Base-by-base conservation (phyloP, 331 rosid species). In the Malus hybrid region DNA sequence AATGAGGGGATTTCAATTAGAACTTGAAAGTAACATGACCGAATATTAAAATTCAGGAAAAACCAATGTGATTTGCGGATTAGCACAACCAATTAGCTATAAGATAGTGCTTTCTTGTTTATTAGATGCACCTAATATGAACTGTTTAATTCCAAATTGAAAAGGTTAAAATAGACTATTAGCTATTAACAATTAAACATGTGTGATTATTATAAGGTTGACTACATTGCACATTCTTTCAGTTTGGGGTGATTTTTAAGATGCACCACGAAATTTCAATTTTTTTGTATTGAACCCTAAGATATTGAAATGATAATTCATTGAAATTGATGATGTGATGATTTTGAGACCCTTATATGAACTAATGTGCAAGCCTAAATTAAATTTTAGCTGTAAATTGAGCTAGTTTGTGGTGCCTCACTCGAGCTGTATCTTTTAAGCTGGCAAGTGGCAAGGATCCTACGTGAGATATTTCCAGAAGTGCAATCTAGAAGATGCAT, bases 401-500 rank as follows among this genome's bases (percentile, higher is more conserved):
- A 52, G 20, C 20, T 52, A 16, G 62, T 20, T 56, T 22, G 52
- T 50, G 46, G 46, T 42, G 46, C 46, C 66, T 11, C 62, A 56
- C 64, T 10, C 7, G 5, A 63, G 19, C 34, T 10, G 10, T 36
- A 5, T 11, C 29, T 6, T 66, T 34, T 20, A n/a, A 66, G 50
- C 29, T 29, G 34, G n/a, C 70, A 66, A 36, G 52, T 36, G 52
- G 53, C 28, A 11, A 39, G 4, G 74, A 15, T 24, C 2, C 18
- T 3, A 15, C 66, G 66, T 52, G 19, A 7, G 73, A 24, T 63
- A 67, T 57, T 19, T 28, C 3, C 22, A 14, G 19, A 60, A 79
- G 70, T 39, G 57, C 46, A 62, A 57, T 81, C 82, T 81, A 68
- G 85, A 77, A 72, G 79, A 77, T 72, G 44, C 34, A 10, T 46